Evolutionary conservation across 352 stramenopile species (phyloP).

Genomic region (Phytophthora brassicae): DNA sequence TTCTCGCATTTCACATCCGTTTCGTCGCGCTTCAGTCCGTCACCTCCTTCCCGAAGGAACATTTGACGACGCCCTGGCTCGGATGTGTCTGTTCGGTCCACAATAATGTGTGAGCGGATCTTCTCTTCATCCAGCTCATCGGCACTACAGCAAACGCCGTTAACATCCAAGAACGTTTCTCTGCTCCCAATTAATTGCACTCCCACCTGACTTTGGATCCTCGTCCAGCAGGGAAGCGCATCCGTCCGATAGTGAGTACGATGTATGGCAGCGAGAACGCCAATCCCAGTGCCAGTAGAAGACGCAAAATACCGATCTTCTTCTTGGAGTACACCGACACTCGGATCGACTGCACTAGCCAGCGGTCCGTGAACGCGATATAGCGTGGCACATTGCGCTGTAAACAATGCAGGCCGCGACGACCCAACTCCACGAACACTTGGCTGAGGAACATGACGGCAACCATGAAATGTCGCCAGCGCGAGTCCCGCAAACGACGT

Average conservation of each 20-base stretch:
- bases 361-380: constrained; percentile 51
- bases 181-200: neutral
- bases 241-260: constrained; percentile 43
- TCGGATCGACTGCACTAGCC: constrained; percentile 50
- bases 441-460: constrained; percentile 49
- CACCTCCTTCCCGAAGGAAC: constrained; percentile 48
- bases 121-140: constrained; percentile 54
- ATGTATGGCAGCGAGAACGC: constrained; percentile 49
- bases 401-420: constrained; percentile 42
- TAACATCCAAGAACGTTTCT: no score
- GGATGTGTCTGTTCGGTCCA: constrained; percentile 37
- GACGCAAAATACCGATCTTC: constrained; percentile 36
- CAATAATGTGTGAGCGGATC: constrained; percentile 66
- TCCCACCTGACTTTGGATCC: constrained; percentile 15
- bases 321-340: constrained; percentile 39
- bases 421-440: constrained; percentile 51
- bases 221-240: constrained; percentile 29
- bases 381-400: constrained; percentile 53
- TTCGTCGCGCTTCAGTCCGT: constrained; percentile 47
- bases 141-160: constrained; percentile 21
- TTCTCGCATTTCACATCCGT: constrained; percentile 47
- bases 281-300: constrained; percentile 43
- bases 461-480: constrained; percentile 42
- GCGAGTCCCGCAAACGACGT: constrained; percentile 21
- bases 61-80: constrained; percentile 39